Evolutionary conservation across 2,329 filamentous ascomycete genomes (phyloP), one percentile per base, ranked within the genome.

Genomic region (Coniochaeta pulveracea): DNA sequence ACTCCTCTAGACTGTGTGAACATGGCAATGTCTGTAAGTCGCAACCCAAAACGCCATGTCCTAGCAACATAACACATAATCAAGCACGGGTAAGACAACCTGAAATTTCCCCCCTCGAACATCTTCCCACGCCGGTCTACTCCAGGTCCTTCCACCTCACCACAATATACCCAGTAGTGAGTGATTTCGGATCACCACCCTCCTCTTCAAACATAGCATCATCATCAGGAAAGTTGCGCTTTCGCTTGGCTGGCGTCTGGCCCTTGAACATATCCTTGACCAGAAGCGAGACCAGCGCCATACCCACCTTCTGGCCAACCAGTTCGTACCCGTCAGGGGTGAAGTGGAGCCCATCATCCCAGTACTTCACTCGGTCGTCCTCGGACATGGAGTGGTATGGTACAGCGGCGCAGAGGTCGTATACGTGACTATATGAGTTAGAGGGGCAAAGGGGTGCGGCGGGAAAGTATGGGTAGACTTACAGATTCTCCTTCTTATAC

Each of bases 281-380:
- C 35, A 61, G 39, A 40, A 76, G 54, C 19, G 61, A 56, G 28
- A 72, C 55, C 8, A 80, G 50, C 19, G 55, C 60, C 16, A 65
- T 59, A 29, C 66, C 75, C 32, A 80, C 58, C 36, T 66, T 59
- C 24, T 63, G 57, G 2, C 76, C 76, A 60, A 81, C 72, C 44
- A 70, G 56, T 46, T 77, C 64, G 55, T 81, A 80, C 6, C 76
- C 76, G 6, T 57, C 60, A 0, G 57, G 50, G 1, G 66, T 69
- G 8, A 79, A 58, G 52, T 81, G 76, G 15, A 80, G 41, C 12
- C 62, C 63, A 51, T 81, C 76, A 40, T 74, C 63, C 72, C 74
- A 80, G 44, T 73, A 69, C 36, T 54, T 55, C 2, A 56, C 40
- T 15, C 61, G 58, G 36, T 70, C 61, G 1, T 56, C 46, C 6